Evolutionary conservation across 768 basidiomycete genomes (phyloP), one percentile per base, ranked within the genome.

Genomic region (Multifurca ochricompacta): DNA sequence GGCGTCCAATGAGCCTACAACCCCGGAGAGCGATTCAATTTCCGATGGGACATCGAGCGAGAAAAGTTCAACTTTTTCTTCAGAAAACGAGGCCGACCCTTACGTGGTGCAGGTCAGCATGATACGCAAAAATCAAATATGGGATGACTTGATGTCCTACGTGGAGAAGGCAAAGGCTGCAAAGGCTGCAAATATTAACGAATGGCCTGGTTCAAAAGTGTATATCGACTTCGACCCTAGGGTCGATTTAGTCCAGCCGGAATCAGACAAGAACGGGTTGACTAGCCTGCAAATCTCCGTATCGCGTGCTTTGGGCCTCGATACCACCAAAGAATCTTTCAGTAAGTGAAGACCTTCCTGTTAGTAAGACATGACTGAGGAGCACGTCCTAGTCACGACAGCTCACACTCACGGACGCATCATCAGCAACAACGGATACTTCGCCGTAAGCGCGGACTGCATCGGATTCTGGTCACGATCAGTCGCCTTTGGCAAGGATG

Each of bases 391-490:
- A 61, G 60, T 55, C n/a, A 21, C 49, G 16, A 16, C 23, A 14
- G 60, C 60, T 14, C 53, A 51, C 30, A 50, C 32, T 0, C 57
- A 54, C 21, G 46, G 58, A 31, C 53, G 52, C n/a, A n/a, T 61
- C 31, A 39, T 39, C 16, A 39, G 34, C 13, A 31, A 49, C 32
- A 14, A 35, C 6, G 60, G 60, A 9, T 35, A 53, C 19, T 52
- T 61, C 6, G 60, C 54, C 14, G 43, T 56, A 16, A 61, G 35
- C 31, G 36, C 34, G 19, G 60, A 61, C 13, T 41, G 31, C 18
- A 37, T 61, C 42, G 60, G 60, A n/a, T 61, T 61, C 40, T 59
- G 56, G 56, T 58, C 56, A 9, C 58, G 54, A 9, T 55, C 60
- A 14, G 19, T 54, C 13, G 34, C 51, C 23, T 54, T 55, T n/a